Percentiles rank a stretch among this genome's conserved stretches.
These are phyloP conservation scores for Thecaphora frezii DNA, from an alignment of 1,284 basidiomycete species.

Conservation along the genomic window DNA sequence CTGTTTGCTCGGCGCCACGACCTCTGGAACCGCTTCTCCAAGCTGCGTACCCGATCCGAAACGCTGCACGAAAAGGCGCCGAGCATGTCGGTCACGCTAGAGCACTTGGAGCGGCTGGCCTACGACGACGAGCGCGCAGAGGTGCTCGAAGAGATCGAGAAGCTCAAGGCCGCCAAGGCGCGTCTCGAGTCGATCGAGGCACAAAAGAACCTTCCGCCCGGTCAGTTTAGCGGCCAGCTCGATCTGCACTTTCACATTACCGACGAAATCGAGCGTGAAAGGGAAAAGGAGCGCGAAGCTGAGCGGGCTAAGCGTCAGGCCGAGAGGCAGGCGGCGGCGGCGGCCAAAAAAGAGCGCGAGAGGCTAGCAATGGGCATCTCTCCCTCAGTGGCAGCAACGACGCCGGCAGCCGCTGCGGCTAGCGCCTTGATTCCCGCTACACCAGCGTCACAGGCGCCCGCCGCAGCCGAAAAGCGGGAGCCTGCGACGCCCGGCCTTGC, in stretches of 20 bases:
- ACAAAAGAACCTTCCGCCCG: conserved; percentile 7
- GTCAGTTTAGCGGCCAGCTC: conserved; percentile 17
- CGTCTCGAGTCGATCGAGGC: conserved; percentile 42
- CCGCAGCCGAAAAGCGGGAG: neutral
- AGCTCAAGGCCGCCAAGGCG: conserved; percentile 37
- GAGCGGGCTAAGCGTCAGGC: conserved; percentile 33
- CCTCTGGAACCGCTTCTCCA: conserved; percentile 23
- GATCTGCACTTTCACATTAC: conserved; percentile 31
- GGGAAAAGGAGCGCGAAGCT: conserved; percentile 25
- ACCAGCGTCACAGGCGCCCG: neutral
- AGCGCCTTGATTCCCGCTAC: no score
- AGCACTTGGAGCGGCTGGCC: conserved; percentile 45
- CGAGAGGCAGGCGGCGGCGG: conserved; percentile 28
- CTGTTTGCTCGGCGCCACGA: conserved; percentile 28
- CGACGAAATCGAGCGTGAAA: conserved; percentile 36
- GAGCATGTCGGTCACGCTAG: conserved; percentile 22
- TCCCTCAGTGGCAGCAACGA: conserved; percentile 2
- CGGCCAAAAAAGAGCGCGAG: conserved; percentile 33
- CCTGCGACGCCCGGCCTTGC: no score
- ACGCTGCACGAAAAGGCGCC: conserved; percentile 34
- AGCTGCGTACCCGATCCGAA: conserved; percentile 25
- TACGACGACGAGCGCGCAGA: conserved; percentile 44
- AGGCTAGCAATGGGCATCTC: conserved; percentile 28
- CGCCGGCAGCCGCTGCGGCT: neutral
- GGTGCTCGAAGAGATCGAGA: conserved; percentile 31